Base-by-base conservation (phyloP, 208 protist genomes). In the Tritrichomonas musculus region DNA sequence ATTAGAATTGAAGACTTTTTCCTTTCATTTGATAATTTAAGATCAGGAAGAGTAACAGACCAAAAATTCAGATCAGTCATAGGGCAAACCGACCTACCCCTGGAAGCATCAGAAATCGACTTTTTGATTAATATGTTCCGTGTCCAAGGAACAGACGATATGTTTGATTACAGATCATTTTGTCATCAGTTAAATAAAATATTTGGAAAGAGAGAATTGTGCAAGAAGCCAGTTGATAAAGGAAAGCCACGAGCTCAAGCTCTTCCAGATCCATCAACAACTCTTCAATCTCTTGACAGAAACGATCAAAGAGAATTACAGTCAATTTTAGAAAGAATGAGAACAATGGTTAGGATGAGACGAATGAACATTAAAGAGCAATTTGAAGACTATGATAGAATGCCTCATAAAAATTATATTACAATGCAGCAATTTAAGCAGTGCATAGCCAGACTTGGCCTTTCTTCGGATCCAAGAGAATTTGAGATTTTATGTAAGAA, bases 141-240 rank as follows among this genome's bases (percentile, higher is more conserved):
- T 39, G 41, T 33, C 20, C 77, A 0, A n/a, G 41, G 27, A 1
- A 44, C 44, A 50, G 33, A 44, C 3, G 77, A 88, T 30, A 88
- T 88, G 77, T 88, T 88, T 47, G 77, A 88, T 50, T 88, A 88
- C 47, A 53, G 47, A 57, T 33, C 41, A 57, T 88, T 88, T 27
- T 88, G 77, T 33, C 33, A 88, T 8, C 14, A 88, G 30, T 20
- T 88, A 9, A 88, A 88, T 50, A 14, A 88, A 50, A 88, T 88
- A 1, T 88, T 88, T 33, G 77, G 77, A n/a, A 44, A 44, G 57
- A 53, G n/a, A 57, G 77, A 88, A 53, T 20, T 88, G 27, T 4
- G 44, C 9, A 88, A 88, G 47, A 33, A 20, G 5, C 77, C 77
- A 57, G 0, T 25, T 5, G 8, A 44, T 47, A 49, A 57, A 20